phyloP scores from a whole-genome alignment of 495 filamentous ascomycete species.

The Aspergillus sparsus region DNA sequence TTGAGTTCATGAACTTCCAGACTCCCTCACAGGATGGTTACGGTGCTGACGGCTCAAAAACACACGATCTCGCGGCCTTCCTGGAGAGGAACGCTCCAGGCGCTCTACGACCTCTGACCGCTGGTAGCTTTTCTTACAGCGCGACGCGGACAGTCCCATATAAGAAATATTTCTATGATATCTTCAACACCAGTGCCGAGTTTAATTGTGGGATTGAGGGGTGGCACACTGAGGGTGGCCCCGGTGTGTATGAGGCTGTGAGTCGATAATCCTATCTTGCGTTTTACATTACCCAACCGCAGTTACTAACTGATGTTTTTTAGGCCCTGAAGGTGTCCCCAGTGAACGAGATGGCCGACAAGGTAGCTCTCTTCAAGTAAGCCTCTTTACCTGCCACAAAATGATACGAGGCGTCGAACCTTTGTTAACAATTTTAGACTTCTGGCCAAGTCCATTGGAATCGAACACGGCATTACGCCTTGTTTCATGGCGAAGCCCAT shows the following conservation, averaged over 20 bases:
- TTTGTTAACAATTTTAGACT: conserved; percentile 46
- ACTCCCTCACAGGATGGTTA: conserved; percentile 53
- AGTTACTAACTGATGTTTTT: conserved; percentile 9
- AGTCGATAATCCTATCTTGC: conserved; percentile 8
- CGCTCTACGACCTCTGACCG: conserved; percentile 69
- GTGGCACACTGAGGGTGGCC: conserved; percentile 92
- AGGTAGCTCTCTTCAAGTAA: conserved; percentile 81
- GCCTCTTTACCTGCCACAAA: conserved; percentile 8
- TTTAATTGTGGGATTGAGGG: conserved; percentile 82
- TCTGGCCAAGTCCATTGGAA: conserved; percentile 76
- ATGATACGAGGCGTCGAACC: background rate
- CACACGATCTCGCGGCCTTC: conserved; percentile 65
- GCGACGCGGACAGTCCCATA: conserved; percentile 83
- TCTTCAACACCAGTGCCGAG: conserved; percentile 72
- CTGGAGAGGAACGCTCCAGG: conserved; percentile 66
- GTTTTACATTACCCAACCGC: background rate
- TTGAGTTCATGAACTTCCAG: conserved; percentile 91
- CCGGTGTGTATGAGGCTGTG: conserved; percentile 87
- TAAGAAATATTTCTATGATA: conserved; percentile 85
- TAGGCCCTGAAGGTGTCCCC: conserved; percentile 72
- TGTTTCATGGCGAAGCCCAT: conserved; percentile 97
- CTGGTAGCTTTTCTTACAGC: conserved; percentile 94
- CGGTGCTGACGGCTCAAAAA: conserved; percentile 46
- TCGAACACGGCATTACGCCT: conserved; percentile 80
- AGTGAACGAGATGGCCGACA: conserved; percentile 77